Conservation (phyloP, 169 alveolate species). For the Plasmodium cynomolgi region DNA sequence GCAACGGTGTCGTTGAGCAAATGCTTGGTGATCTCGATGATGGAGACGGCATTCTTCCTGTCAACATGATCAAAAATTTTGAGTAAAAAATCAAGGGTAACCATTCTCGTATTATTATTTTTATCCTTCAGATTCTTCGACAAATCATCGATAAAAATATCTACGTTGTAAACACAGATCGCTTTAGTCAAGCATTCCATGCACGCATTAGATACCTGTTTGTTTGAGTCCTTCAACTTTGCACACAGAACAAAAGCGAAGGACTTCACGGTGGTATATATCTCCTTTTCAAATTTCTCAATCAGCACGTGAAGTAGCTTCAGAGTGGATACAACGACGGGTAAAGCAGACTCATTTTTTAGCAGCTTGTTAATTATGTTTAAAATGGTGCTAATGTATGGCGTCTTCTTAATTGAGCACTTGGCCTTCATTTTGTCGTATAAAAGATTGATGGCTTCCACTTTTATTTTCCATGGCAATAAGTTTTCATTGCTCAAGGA, state of each 20-base stretch:
- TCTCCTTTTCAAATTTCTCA: constrained; percentile 69
- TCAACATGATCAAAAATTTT: constrained; percentile 38
- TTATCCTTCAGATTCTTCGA: constrained; percentile 67
- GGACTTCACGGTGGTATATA: constrained; percentile 27
- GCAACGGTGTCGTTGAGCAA: constrained; percentile 69
- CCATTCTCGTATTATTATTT: constrained; percentile 67
- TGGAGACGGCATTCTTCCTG: constrained; percentile 6
- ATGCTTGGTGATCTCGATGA: constrained; percentile 57
- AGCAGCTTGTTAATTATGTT: constrained; percentile 34
- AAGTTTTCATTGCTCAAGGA: constrained; percentile 70
- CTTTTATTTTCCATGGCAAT: constrained; percentile 76
- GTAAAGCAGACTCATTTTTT: constrained; percentile 71
- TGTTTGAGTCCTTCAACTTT: constrained; percentile 65
- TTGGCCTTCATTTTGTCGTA: constrained; percentile 53
- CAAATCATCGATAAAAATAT: constrained; percentile 52
- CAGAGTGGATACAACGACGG: constrained; percentile 59
- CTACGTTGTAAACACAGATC: constrained; percentile 25
- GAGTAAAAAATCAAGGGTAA: constrained; percentile 50
- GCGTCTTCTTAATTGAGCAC: constrained; percentile 48
- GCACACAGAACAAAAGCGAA: constrained; percentile 53
- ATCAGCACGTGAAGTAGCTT: constrained; percentile 43
- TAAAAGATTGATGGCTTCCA: constrained; percentile 69
- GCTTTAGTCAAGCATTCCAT: constrained; percentile 70
- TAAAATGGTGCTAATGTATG: constrained; percentile 37
- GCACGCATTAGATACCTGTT: constrained; percentile 75